phyloP scores from a whole-genome alignment of 306 rosid species.

The Pterocarpus macrocarpus region DNA sequence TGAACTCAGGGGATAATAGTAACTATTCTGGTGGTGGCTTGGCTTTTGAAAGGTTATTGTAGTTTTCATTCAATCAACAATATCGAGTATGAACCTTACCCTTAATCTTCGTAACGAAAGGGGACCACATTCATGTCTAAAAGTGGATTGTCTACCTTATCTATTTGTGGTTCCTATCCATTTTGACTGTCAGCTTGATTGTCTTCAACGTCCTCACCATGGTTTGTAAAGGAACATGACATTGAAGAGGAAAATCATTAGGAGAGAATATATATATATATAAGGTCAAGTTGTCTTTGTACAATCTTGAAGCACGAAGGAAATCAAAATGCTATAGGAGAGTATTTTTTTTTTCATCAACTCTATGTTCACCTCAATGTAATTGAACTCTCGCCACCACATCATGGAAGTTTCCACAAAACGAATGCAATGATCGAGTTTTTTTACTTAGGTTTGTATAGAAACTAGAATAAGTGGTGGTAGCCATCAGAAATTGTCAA shows the following conservation, averaged over 20 bases:
- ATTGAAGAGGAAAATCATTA: not conserved
- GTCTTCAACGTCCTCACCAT: not conserved
- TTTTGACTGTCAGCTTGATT: not conserved
- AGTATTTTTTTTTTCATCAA: conserved; percentile 16
- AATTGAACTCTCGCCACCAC: conserved; percentile 49
- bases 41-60: not conserved
- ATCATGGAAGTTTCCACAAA: not conserved
- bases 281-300: not conserved
- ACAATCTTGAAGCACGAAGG: not conserved
- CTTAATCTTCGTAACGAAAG: not conserved
- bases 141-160: not conserved
- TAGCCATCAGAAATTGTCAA: conserved; percentile 11
- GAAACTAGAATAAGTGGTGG: conserved; percentile 43
- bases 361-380: not conserved
- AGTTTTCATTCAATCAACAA: not conserved
- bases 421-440: conserved; percentile 46
- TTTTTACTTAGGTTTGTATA: conserved; percentile 33
- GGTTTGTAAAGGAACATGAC: conserved; percentile 1
- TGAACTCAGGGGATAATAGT: too few relatives aligned
- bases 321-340: conserved; percentile 50
- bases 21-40: not conserved
- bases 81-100: not conserved
- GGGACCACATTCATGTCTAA: not conserved
- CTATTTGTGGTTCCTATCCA: not conserved
- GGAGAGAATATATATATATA: not conserved